phyloP scores from a whole-genome alignment of 495 filamentous ascomycete genomes.

The Daldinia concentrica region DNA sequence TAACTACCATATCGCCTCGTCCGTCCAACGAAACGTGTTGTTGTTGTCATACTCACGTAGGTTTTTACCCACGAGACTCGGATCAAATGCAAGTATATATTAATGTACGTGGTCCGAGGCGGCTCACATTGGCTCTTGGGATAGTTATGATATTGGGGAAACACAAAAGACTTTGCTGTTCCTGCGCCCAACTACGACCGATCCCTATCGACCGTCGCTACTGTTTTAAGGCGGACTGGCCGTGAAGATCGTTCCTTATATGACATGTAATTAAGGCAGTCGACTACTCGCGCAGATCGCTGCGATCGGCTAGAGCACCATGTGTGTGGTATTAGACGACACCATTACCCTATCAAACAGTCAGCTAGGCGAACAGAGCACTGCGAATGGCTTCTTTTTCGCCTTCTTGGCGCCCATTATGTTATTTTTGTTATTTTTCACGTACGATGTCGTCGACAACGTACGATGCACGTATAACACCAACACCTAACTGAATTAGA shows the following conservation, averaged over 20 bases:
- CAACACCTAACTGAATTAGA: not conserved
- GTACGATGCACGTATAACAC: not conserved
- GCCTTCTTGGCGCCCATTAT: not conserved
- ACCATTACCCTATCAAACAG: not conserved
- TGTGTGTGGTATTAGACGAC: slow-evolving; percentile 2
- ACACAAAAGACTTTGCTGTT: slow-evolving; percentile 15
- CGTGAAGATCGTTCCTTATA: not conserved
- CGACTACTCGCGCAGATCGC: slow-evolving; percentile 2
- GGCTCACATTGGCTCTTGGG: not conserved
- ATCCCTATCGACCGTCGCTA: slow-evolving; percentile 4
- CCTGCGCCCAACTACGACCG: slow-evolving; percentile 10
- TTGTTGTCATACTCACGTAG: slow-evolving; percentile 7
- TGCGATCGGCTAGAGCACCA: slow-evolving; percentile 3
- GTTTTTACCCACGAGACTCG: slow-evolving; percentile 15
- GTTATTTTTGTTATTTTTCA: too few relatives aligned
- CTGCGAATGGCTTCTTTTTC: slow-evolving; percentile 6
- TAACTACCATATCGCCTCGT: not conserved
- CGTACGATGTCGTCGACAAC: not conserved
- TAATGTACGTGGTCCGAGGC: slow-evolving; percentile 10
- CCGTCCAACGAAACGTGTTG: not conserved
- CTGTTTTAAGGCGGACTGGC: not conserved
- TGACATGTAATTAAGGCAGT: not conserved
- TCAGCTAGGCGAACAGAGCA: not conserved
- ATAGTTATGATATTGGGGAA: slow-evolving; percentile 13
- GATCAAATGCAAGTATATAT: slow-evolving; percentile 21